These are phyloP conservation scores for Stagonosporopsis tanaceti DNA, from an alignment of 2,329 filamentous ascomycete species.

Conservation along the genomic window DNA sequence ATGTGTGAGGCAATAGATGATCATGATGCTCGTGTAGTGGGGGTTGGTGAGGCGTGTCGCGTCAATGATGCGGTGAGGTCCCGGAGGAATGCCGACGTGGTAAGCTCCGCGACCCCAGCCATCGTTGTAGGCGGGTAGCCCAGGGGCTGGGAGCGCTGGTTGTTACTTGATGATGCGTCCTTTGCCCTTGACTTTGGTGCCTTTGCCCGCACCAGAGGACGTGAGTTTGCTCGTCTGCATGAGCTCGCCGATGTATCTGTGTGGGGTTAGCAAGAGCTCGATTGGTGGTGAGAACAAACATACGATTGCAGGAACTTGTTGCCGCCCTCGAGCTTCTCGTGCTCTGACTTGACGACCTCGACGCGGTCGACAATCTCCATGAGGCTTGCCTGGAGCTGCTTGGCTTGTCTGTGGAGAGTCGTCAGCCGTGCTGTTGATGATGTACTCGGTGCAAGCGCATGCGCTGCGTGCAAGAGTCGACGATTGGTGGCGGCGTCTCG, in stretches of 20 bases:
- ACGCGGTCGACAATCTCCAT: conserved; percentile 91
- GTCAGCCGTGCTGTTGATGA: conserved; percentile 27
- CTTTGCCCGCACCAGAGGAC: conserved; percentile 60
- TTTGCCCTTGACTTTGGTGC: conserved; percentile 56
- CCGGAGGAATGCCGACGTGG: conserved; percentile 39
- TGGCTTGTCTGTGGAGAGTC: conserved; percentile 73
- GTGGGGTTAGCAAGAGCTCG: conserved; percentile 22
- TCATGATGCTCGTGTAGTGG: conserved; percentile 46
- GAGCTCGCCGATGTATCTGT: conserved; percentile 92
- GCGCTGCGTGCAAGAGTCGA: neutral
- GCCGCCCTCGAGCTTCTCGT: conserved; percentile 95
- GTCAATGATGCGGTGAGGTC: conserved; percentile 43
- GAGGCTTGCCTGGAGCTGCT: conserved; percentile 86
- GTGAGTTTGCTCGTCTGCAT: conserved; percentile 77
- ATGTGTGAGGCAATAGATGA: conserved; percentile 41
- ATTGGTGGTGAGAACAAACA: conserved; percentile 29
- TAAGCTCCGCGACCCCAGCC: conserved; percentile 29
- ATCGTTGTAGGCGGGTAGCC: conserved; percentile 20
- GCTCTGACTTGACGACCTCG: conserved; percentile 91
- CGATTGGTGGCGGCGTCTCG: neutral
- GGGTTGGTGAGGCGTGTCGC: conserved; percentile 37
- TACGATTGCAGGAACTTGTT: conserved; percentile 89
- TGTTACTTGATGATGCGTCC: conserved; percentile 49
- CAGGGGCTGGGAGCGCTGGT: conserved; percentile 32
- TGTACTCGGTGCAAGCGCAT: neutral